Percentiles rank a stretch among this genome's conserved stretches.
phyloP scores from a whole-genome alignment of 2,329 filamentous ascomycete genomes.

The Fusarium sarcochroum region DNA sequence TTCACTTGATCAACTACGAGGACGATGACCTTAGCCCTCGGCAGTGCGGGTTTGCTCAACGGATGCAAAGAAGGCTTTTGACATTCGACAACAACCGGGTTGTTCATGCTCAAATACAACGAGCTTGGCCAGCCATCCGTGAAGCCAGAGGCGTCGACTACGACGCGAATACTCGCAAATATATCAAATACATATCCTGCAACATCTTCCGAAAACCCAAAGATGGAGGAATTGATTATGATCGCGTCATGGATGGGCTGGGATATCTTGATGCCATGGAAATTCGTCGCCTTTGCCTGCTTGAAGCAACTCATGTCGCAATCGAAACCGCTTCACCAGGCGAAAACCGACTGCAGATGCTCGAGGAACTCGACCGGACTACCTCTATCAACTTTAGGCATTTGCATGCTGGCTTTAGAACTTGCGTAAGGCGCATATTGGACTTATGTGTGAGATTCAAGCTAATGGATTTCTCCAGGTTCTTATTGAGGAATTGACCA shows the following conservation, averaged over 20 bases:
- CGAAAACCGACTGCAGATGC: constrained; percentile 34
- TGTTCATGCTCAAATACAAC: constrained; percentile 37
- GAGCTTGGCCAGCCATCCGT: constrained; percentile 39
- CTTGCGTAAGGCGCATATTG: constrained; percentile 47
- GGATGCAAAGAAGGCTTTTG: constrained; percentile 50
- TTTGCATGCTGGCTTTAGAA: constrained; percentile 54
- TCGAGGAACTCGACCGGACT: constrained; percentile 52
- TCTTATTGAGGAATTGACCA: constrained; percentile 46
- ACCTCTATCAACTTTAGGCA: constrained; percentile 49
- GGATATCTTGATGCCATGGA: constrained; percentile 53
- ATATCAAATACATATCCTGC: constrained; percentile 43
- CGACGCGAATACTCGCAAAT: constrained; percentile 48
- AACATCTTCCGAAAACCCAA: constrained; percentile 48
- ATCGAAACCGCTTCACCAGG: constrained; percentile 25
- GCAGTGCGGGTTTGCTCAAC: constrained; percentile 54
- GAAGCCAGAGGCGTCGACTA: constrained; percentile 33
- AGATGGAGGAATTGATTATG: constrained; percentile 49
- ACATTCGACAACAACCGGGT: constrained; percentile 50
- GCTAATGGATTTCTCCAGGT: constrained; percentile 41
- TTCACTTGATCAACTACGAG: constrained; percentile 44
- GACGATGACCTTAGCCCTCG: constrained; percentile 33
- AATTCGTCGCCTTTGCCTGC: constrained; percentile 49
- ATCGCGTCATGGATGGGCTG: constrained; percentile 50
- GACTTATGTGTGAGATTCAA: background rate
- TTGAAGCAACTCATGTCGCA: constrained; percentile 42